Conservation (phyloP, 2,329 filamentous ascomycete species). For the Lojkania enalia region DNA sequence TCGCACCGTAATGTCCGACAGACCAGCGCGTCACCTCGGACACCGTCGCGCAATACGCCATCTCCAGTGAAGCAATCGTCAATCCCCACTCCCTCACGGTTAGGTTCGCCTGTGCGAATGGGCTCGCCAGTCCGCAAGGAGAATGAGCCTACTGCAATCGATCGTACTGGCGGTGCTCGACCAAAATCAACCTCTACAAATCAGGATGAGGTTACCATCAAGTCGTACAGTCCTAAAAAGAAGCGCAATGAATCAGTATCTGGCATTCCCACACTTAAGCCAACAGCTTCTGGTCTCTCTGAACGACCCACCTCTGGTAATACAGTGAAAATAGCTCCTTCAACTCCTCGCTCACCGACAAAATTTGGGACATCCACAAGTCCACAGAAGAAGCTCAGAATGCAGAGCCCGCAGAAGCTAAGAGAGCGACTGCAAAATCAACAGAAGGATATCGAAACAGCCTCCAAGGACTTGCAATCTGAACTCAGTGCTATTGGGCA, state of each 20-base stretch:
- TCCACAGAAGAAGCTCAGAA: constrained; percentile 40
- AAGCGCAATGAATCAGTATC: constrained; percentile 52
- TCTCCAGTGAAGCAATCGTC: constrained; percentile 44
- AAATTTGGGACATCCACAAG: constrained; percentile 25
- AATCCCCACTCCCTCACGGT: constrained; percentile 45
- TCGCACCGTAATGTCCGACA: constrained; percentile 26
- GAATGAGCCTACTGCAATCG: constrained; percentile 43
- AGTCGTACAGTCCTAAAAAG: constrained; percentile 46
- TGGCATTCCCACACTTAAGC: constrained; percentile 55
- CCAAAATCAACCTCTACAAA: constrained; percentile 28
- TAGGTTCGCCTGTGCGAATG: too few relatives aligned
- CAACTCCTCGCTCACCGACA: constrained; percentile 34
- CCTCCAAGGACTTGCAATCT: constrained; percentile 69
- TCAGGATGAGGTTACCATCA: constrained; percentile 44
- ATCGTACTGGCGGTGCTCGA: constrained; percentile 27
- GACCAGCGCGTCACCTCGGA: constrained; percentile 35
- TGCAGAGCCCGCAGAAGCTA: constrained; percentile 67
- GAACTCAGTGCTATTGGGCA: constrained; percentile 81
- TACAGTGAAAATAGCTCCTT: constrained; percentile 61
- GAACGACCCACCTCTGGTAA: constrained; percentile 56
- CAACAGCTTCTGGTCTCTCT: constrained; percentile 52
- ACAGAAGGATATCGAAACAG: constrained; percentile 71
- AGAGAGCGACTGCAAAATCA: constrained; percentile 85
- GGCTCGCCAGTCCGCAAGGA: constrained; percentile 51
- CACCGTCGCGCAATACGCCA: constrained; percentile 27